Evolutionary conservation across 2,329 filamentous ascomycete genomes (phyloP).

Genomic region (Penicillium sp.): DNA sequence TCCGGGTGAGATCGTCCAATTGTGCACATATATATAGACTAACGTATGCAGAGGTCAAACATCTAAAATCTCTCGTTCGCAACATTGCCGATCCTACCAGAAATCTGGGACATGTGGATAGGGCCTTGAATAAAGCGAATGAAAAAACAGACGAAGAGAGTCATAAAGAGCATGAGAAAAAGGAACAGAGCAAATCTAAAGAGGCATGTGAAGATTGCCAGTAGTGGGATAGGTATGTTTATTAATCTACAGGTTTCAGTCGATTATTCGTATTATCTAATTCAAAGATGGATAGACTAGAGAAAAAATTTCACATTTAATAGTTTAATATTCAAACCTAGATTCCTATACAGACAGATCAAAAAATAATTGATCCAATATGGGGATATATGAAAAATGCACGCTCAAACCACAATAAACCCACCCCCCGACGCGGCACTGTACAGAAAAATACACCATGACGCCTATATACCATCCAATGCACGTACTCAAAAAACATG

Average conservation of each 20-base stretch:
- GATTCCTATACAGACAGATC: constrained; percentile 6
- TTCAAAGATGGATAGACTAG: background rate
- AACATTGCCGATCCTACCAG: constrained; percentile 75
- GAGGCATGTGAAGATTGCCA: constrained; percentile 27
- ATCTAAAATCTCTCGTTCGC: constrained; percentile 77
- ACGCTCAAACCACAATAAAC: constrained; percentile 8
- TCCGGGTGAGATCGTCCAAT: constrained; percentile 52
- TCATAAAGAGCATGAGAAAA: background rate
- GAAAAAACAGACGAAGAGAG: background rate
- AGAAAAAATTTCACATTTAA: background rate
- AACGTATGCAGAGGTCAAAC: constrained; percentile 65
- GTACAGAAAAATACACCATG: constrained; percentile 1
- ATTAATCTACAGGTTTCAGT: too few relatives aligned
- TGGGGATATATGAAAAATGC: constrained; percentile 3
- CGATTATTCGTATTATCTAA: too few relatives aligned
- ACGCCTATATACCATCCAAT: constrained; percentile 10
- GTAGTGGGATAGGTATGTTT: background rate
- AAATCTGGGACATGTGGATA: constrained; percentile 78
- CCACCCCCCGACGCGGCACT: constrained; percentile 7
- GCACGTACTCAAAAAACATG: constrained; percentile 4
- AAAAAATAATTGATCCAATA: background rate
- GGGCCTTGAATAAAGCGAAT: constrained; percentile 28
- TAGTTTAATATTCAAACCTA: constrained; percentile 6
- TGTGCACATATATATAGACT: background rate
- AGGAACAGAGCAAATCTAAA: constrained; percentile 17